Base-by-base conservation (phyloP, 2,329 filamentous ascomycete species). In the Clonostachys sp. region DNA sequence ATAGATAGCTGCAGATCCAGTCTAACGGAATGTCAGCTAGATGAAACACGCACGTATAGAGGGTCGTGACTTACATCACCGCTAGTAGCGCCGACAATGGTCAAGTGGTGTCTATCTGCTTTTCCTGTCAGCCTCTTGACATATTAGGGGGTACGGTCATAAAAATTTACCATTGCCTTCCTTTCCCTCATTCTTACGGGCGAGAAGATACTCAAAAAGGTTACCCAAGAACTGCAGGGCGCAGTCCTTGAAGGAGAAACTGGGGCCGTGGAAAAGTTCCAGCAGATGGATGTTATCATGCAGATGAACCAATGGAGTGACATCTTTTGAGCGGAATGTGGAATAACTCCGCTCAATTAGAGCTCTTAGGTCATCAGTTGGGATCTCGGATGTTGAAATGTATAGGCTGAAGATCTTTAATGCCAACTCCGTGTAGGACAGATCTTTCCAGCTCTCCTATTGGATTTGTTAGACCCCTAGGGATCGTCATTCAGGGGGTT, bases 211-310 rank as follows among this genome's bases (percentile, higher is more conserved):
- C 67, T 95, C 89, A 55, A 95, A 97, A 3, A 99, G 75, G 61
- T 99, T 97, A n/a, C 94, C 94, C 3, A 99, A 73, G 62, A 96
- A 94, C 59, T 97, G 92, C 52, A 97, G 74, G 14, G 91, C 91
- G 45, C 91, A 88, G 67, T 97, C 92, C 71, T 97, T 96, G 75
- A 97, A 97, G 3, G 92, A 87, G 64, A 91, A 96, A 1, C 87
- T 97, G 6, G 91, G 94, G 2, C 94, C 94, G 65, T 97, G 92
- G 77, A 97, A 99, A 41, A 99, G 80, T 68, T 99, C 94, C 34
- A 99, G 81, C 48, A 96, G 75, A 63, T 96, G 84, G 40, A 96
- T 74, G 63, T 92, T 87, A 61, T 92, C 80, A 12, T 61, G 53
- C 46, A 96, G 75, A n/a, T 87, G 82, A 41, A 89, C 79, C 24